A percentile compares a stretch with the other conserved stretches of the same genome.
phyloP scores from a whole-genome alignment of 2,329 filamentous ascomycete species.

The Myriosclerotinia duriaeana region DNA sequence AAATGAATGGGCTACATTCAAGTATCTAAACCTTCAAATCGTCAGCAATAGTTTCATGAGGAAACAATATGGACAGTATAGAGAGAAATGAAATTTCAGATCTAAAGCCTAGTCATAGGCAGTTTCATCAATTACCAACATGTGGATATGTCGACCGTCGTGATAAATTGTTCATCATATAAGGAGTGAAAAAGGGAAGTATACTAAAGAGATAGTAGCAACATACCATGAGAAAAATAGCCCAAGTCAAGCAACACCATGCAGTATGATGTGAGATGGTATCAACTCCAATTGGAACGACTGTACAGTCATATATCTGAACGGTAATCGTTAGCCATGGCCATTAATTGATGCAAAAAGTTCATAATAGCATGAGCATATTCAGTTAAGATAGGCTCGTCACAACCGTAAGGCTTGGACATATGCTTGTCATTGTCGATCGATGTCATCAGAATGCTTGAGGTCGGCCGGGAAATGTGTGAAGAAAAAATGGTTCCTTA shows the following conservation, averaged over 20 bases:
- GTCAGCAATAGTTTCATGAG: conserved; percentile 1
- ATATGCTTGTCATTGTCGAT: conserved; percentile 95
- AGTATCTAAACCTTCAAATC: not conserved
- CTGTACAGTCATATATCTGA: not conserved
- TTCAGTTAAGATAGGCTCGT: conserved; percentile 55
- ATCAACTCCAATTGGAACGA: conserved; percentile 2
- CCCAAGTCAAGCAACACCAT: not conserved
- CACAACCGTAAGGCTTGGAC: conserved; percentile 71
- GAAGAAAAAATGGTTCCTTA: conserved; percentile 31
- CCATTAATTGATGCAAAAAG: conserved; percentile 6
- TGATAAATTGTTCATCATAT: conserved; percentile 76
- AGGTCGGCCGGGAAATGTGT: conserved; percentile 30
- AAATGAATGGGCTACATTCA: not conserved
- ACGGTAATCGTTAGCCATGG: conserved; percentile 26
- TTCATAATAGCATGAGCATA: conserved; percentile 36
- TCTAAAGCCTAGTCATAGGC: conserved; percentile 70
- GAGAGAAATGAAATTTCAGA: conserved; percentile 37
- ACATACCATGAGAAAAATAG: conserved; percentile 26
- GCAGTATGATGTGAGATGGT: not conserved
- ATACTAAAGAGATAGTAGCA: not conserved
- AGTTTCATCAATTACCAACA: conserved; percentile 70
- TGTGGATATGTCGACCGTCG: conserved; percentile 84
- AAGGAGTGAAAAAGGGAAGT: conserved; percentile 37
- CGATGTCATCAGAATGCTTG: conserved; percentile 71
- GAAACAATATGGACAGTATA: not conserved